A percentile compares a stretch with the other conserved stretches of the same genome.
phyloP scores from a whole-genome alignment of 257 asterid species.

The Solanum gandarillasii region DNA sequence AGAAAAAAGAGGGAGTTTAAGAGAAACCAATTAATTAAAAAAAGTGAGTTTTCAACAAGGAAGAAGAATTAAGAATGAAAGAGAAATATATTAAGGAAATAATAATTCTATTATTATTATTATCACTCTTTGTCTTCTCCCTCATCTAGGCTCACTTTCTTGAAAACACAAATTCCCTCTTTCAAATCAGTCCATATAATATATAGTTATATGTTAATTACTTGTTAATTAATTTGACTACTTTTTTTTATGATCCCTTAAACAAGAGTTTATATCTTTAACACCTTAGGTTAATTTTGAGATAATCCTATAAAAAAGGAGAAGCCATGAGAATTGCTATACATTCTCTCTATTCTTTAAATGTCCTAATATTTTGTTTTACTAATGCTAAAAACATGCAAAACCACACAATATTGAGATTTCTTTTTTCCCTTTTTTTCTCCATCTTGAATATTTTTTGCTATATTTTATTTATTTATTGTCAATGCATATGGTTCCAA shows the following conservation, averaged over 20 bases:
- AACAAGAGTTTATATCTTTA: not conserved
- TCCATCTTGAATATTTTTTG: not conserved
- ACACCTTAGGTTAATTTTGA: not conserved
- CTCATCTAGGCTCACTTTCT: not conserved
- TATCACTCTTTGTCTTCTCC: not conserved
- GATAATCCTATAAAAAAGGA: not conserved
- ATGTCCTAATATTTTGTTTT: not conserved
- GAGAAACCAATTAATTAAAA: too few species aligned
- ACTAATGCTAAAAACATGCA: not conserved
- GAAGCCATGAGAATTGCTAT: not conserved
- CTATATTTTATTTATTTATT: not conserved
- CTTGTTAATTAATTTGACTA: not conserved
- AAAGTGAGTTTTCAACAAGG: not conserved
- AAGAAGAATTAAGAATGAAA: not conserved
- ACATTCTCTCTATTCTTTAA: not conserved
- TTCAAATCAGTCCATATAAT: not conserved
- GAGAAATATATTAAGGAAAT: not conserved
- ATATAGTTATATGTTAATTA: not conserved
- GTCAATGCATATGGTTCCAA: too few species aligned
- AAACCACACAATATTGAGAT: not conserved
- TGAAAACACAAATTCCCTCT: not conserved
- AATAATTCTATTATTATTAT: not conserved
- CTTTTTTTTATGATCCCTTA: not conserved
- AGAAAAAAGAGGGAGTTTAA: not conserved
- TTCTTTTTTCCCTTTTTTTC: not conserved